Evolutionary conservation across 2,329 filamentous ascomycete species (phyloP).

Genomic region (Aspergillus eucalypticola): DNA sequence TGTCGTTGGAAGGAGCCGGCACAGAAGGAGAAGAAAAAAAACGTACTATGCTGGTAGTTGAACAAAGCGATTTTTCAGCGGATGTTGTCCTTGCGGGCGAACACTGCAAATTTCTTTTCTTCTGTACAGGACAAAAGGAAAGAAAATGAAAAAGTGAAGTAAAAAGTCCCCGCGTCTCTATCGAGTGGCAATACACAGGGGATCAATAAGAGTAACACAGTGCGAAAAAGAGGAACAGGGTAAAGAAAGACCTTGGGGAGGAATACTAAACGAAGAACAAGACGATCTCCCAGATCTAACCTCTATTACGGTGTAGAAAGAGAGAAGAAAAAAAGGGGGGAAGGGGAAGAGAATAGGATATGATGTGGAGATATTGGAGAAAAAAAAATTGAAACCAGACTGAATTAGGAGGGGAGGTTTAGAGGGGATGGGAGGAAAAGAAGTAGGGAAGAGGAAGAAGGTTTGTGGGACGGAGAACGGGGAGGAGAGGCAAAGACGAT

Average conservation of each 20-base stretch:
- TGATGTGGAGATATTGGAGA: constrained; percentile 19
- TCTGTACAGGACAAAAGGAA: constrained; percentile 26
- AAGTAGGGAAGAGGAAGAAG: constrained; percentile 22
- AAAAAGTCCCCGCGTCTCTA: constrained; percentile 23
- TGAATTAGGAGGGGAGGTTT: constrained; percentile 16
- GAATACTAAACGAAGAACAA: constrained; percentile 24
- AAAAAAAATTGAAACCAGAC: constrained; percentile 18
- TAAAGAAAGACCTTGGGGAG: constrained; percentile 30
- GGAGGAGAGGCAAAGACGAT: constrained; percentile 20
- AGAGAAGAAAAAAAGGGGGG: constrained; percentile 21
- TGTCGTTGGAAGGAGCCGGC: not conserved
- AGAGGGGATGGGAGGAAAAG: constrained; percentile 15
- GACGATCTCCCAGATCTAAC: constrained; percentile 29
- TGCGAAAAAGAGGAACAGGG: constrained; percentile 30
- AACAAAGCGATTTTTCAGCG: constrained; percentile 6
- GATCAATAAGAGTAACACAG: constrained; percentile 31
- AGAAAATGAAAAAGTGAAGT: constrained; percentile 26
- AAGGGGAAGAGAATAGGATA: constrained; percentile 17
- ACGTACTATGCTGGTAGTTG: constrained; percentile 15
- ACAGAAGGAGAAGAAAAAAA: not conserved
- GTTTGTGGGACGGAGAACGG: constrained; percentile 18
- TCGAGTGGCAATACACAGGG: constrained; percentile 24
- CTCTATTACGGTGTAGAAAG: constrained; percentile 27
- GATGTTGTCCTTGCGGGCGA: not conserved
- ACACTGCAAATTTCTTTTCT: constrained; percentile 21